These are phyloP conservation scores for Teratosphaeria zuluensis DNA, from an alignment of 2,329 filamentous ascomycete genomes.

Conservation along the genomic window DNA sequence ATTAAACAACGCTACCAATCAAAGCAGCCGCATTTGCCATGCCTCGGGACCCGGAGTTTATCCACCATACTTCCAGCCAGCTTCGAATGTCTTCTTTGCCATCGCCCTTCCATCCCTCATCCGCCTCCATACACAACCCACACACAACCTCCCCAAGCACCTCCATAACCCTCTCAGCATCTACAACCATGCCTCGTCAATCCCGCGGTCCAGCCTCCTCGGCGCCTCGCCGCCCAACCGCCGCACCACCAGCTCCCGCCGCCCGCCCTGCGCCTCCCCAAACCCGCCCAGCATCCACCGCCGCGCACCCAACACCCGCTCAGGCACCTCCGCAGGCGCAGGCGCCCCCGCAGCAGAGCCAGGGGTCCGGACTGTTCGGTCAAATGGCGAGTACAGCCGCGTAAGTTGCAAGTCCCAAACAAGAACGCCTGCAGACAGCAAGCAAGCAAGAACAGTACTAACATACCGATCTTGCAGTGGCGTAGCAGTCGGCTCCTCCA, in stretches of 20 bases:
- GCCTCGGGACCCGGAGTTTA: background rate
- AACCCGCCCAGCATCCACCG: constrained; percentile 48
- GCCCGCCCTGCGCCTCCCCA: constrained; percentile 50
- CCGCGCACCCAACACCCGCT: constrained; percentile 35
- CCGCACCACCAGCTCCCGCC: constrained; percentile 30
- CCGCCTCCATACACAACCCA: background rate
- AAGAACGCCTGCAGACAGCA: constrained; percentile 16
- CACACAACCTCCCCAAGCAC: background rate
- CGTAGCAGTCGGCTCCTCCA: constrained; percentile 89
- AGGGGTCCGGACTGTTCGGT: constrained; percentile 78
- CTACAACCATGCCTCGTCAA: constrained; percentile 39
- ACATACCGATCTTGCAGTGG: no score
- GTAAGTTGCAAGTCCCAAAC: constrained; percentile 50
- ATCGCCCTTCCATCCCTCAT: background rate
- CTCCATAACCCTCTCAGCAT: constrained; percentile 5
- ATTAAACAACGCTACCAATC: background rate
- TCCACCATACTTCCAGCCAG: background rate
- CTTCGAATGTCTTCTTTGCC: background rate
- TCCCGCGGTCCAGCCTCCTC: constrained; percentile 32
- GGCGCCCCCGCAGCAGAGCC: constrained; percentile 28
- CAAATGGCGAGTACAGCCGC: constrained; percentile 97
- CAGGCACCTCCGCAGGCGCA: constrained; percentile 37
- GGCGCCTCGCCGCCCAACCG: constrained; percentile 36
- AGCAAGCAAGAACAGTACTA: no score
- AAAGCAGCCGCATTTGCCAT: background rate